Evolutionary conservation across 768 basidiomycete genomes (phyloP).

Genomic region (Mycena capillaripes): DNA sequence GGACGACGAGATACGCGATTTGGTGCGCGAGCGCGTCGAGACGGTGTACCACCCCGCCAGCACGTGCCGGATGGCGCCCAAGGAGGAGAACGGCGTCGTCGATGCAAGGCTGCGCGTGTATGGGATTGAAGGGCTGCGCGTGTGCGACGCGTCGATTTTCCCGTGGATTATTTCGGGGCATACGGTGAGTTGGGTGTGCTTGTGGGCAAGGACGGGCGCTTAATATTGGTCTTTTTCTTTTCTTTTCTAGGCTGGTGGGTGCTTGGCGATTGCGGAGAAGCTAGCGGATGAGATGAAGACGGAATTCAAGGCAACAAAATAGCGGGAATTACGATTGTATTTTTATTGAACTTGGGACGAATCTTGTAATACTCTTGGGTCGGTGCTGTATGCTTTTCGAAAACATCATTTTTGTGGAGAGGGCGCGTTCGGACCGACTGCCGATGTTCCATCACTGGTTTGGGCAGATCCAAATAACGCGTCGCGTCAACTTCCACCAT

Average conservation of each 20-base stretch:
- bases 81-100: slow-evolving; percentile 50
- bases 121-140: slow-evolving; percentile 57
- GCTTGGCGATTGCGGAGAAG: slow-evolving; percentile 51
- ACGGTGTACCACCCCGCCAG: slow-evolving; percentile 65
- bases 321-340: not conserved
- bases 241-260: slow-evolving; percentile 47
- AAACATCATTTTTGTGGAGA: too few relatives aligned
- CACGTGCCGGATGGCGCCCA: slow-evolving; percentile 62
- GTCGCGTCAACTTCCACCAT: too few relatives aligned
- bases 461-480: too few relatives aligned
- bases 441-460: too few relatives aligned
- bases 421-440: too few relatives aligned
- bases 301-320: slow-evolving; percentile 33
- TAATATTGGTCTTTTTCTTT: too few relatives aligned
- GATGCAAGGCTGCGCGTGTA: slow-evolving; percentile 42
- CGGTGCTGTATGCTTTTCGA: too few relatives aligned
- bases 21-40: slow-evolving; percentile 57
- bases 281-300: slow-evolving; percentile 50
- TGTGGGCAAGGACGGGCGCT: too few relatives aligned
- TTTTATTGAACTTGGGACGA: not conserved
- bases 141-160: slow-evolving; percentile 65
- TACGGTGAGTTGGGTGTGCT: slow-evolving; percentile 50
- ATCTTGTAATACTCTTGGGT: too few relatives aligned
- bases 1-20: slow-evolving; percentile 57
- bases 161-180: slow-evolving; percentile 63